Base-by-base conservation (phyloP, 352 stramenopile species). In the Globisporangium alternatum region DNA sequence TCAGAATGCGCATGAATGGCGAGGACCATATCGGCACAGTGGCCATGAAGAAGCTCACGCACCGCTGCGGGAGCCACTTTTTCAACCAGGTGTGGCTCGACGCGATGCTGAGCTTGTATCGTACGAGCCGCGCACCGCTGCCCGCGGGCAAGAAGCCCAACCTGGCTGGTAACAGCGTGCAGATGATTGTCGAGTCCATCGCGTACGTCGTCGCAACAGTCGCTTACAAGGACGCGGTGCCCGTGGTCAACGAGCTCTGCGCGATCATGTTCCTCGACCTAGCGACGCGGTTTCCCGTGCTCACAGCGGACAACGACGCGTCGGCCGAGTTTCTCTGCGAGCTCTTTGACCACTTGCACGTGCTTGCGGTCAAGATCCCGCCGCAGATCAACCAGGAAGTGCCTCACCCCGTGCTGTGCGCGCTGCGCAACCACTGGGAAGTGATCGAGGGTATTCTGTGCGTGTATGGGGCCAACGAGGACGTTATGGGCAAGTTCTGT, bases 11-110 rank as follows among this genome's bases (percentile, higher is more conserved):
- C 13, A 66, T 74, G 7, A 53, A 79, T 62, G 55, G 48, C 8
- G 74, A 89, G 62, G 83, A 93, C 56, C 85, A 93, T 30, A 65
- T 91, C 25, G 85, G 81, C n/a, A 75, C 80, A 8, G 82, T 93
- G 9, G 74, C 85, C 25, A 64, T 93, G 43, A 73, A 79, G 43
- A 93, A 93, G 55, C 70, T 93, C 19, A 86, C 81, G 13, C 76
- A 73, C 33, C 74, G 80, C 12, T 93, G 83, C 56, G 85, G 85
- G 8, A 64, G 58, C 2, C 68, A 91, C 54, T 80, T 91, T 19
- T 90, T 91, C 56, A 91, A 77, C 41, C 68, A 74, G 12, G 52
- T 71, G 53, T 93, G 85, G 85, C 82, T 93, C 65, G 80, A 92
- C 22, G 74, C 85, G 8, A 74, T 91, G 48, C 72, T 93, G 8